Conservation (phyloP, 768 basidiomycete genomes). For the Piloderma croceum region DNA sequence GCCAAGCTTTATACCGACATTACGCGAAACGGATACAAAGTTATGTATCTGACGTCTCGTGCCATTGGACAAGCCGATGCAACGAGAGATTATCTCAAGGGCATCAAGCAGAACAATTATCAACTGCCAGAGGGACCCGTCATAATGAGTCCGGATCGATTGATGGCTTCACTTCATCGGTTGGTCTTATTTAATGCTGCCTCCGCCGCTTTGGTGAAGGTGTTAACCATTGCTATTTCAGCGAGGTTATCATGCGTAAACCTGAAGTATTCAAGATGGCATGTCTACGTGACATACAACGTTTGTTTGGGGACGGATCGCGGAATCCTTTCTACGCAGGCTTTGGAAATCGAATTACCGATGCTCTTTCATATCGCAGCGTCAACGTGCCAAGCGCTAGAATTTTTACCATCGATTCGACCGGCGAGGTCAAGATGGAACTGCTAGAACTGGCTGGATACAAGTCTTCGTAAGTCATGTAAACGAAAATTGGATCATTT, state of each 20-base stretch:
- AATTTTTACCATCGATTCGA: constrained; percentile 95
- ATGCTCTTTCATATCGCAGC: constrained; percentile 94
- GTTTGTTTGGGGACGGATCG: constrained; percentile 71
- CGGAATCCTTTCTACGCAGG: constrained; percentile 91
- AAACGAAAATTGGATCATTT: neutral
- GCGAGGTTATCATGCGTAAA: constrained; percentile 98
- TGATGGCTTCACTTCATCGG: constrained; percentile 94
- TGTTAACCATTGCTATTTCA: constrained; percentile 24
- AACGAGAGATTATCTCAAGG: constrained; percentile 89
- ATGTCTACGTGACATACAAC: constrained; percentile 89
- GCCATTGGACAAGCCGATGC: constrained; percentile 98
- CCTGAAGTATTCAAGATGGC: constrained; percentile 99
- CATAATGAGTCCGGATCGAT: constrained; percentile 95
- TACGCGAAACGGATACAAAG: constrained; percentile 90
- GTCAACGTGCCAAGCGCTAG: constrained; percentile 91
- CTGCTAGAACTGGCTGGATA: constrained; percentile 94
- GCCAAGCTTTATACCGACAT: constrained; percentile 98
- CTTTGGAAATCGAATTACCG: constrained; percentile 97
- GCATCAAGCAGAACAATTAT: constrained; percentile 93
- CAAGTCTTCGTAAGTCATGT: constrained; percentile 83
- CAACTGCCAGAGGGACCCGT: constrained; percentile 97
- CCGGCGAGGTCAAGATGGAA: constrained; percentile 95
- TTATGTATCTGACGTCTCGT: constrained; percentile 94
- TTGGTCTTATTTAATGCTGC: constrained; percentile 21
- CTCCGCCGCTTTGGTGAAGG: neutral